Evolutionary conservation across 192 early-diverging fungal genomes (phyloP).

Genomic region (Phycomyces blakesleeanus): DNA sequence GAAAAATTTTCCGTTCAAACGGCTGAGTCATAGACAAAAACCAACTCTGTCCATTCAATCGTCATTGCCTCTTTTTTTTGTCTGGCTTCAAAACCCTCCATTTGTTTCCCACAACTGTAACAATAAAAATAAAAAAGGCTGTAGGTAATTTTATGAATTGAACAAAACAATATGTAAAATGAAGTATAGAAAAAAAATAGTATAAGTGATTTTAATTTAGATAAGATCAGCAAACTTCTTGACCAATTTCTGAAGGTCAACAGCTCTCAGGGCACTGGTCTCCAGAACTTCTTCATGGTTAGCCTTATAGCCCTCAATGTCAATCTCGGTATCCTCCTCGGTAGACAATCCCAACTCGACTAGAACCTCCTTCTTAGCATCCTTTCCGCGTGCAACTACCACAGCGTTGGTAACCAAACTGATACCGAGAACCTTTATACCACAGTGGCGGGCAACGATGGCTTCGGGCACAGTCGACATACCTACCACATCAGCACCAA

Average conservation of each 20-base stretch:
- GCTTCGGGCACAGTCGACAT: constrained; percentile 90
- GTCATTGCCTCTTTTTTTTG: too few species aligned
- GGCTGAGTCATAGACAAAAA: too few species aligned
- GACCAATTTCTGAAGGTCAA: constrained; percentile 52
- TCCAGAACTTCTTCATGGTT: constrained; percentile 72
- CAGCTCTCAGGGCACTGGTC: constrained; percentile 45
- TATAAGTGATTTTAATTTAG: neutral
- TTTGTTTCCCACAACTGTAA: too few species aligned
- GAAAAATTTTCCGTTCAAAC: too few species aligned
- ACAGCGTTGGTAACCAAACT: constrained; percentile 77
- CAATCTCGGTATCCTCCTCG: constrained; percentile 34
- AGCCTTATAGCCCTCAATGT: constrained; percentile 44
- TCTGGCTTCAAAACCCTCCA: too few species aligned
- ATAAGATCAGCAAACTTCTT: constrained; percentile 16
- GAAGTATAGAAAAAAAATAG: neutral
- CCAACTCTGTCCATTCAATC: too few species aligned
- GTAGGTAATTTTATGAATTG: neutral
- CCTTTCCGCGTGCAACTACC: constrained; percentile 35
- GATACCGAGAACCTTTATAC: constrained; percentile 75
- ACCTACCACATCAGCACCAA: constrained; percentile 85
- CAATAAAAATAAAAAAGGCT: neutral
- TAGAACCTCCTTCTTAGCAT: constrained; percentile 37
- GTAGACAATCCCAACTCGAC: constrained; percentile 14
- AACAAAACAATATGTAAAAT: neutral
- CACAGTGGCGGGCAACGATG: constrained; percentile 77